These are phyloP conservation scores for Monilinia fructicola DNA, from an alignment of 2,329 filamentous ascomycete genomes.

Conservation along the genomic window DNA sequence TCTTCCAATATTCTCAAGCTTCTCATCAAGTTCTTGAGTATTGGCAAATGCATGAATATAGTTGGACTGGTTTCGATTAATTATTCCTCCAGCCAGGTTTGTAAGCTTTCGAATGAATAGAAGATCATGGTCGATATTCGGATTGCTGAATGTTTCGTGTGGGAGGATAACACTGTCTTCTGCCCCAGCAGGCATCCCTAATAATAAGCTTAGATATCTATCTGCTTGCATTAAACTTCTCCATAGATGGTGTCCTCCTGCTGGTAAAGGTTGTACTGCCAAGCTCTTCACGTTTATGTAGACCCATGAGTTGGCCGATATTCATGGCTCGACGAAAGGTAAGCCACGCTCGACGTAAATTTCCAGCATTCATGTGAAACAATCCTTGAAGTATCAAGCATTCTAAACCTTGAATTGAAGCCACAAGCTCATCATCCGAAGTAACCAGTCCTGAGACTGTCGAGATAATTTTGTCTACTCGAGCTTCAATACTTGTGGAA, in stretches of 20 bases:
- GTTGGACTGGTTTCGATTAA: constrained; percentile 36
- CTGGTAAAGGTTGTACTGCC: constrained; percentile 7
- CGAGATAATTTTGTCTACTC: constrained; percentile 36
- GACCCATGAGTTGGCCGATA: constrained; percentile 44
- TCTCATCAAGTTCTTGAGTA: constrained; percentile 40
- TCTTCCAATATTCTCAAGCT: constrained; percentile 34
- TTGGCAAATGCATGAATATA: constrained; percentile 34
- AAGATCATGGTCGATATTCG: constrained; percentile 28
- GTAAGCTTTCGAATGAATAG: constrained; percentile 34
- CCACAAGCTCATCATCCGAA: constrained; percentile 48
- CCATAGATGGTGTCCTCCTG: constrained; percentile 45
- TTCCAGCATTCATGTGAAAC: constrained; percentile 49
- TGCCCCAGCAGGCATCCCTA: constrained; percentile 35
- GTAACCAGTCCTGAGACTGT: constrained; percentile 43
- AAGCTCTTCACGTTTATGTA: constrained; percentile 30
- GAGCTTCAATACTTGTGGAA: constrained; percentile 28
- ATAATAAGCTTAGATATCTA: constrained; percentile 45
- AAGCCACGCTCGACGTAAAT: constrained; percentile 52
- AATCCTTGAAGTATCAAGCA: constrained; percentile 51
- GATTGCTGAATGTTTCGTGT: constrained; percentile 36
- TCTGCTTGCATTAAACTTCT: constrained; percentile 48
- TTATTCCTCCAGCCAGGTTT: constrained; percentile 33
- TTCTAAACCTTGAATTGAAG: constrained; percentile 52
- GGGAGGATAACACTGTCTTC: constrained; percentile 27
- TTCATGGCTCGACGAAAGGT: constrained; percentile 49